A percentile compares a stretch with the other conserved stretches of the same genome.
phyloP scores from a whole-genome alignment of 1,284 basidiomycete species.

The Testicularia cyperi region DNA sequence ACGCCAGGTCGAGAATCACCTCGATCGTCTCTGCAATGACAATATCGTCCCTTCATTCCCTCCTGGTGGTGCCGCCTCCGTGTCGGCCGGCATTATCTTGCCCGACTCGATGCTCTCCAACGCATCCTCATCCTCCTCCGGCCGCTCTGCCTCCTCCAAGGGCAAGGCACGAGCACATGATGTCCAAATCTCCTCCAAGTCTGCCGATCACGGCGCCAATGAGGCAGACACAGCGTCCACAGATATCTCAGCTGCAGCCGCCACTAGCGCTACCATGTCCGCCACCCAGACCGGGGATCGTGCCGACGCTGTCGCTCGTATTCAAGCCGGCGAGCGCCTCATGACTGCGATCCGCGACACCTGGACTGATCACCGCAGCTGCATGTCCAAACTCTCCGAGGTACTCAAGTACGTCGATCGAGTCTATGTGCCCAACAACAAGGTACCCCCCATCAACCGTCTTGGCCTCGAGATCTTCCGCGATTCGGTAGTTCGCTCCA shows the following conservation, averaged over 20 bases:
- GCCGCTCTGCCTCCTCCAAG: slow-evolving; percentile 8
- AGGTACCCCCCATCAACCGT: slow-evolving; percentile 70
- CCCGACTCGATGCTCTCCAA: slow-evolving; percentile 64
- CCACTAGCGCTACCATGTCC: slow-evolving; percentile 29
- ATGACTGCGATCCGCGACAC: slow-evolving; percentile 79
- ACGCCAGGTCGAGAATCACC: slow-evolving; percentile 76
- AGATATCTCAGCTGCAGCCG: not conserved
- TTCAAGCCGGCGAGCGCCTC: slow-evolving; percentile 75
- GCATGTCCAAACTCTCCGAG: slow-evolving; percentile 85
- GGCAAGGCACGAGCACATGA: slow-evolving; percentile 47
- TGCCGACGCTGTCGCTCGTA: slow-evolving; percentile 50
- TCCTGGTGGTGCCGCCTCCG: slow-evolving; percentile 61
- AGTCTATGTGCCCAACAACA: slow-evolving; percentile 51
- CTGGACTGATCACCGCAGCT: slow-evolving; percentile 91
- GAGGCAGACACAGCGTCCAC: not conserved
- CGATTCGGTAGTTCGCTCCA: slow-evolving; percentile 71
- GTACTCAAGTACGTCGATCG: slow-evolving; percentile 85
- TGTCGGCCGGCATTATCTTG: slow-evolving; percentile 36
- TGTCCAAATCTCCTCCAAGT: no score
- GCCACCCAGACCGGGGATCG: slow-evolving; percentile 38
- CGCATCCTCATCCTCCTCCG: slow-evolving; percentile 5
- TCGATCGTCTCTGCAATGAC: slow-evolving; percentile 75
- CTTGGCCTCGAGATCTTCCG: slow-evolving; percentile 83
- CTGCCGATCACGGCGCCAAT: slow-evolving; percentile 6
- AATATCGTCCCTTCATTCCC: slow-evolving; percentile 82